Evolutionary conservation across 106 monocot species (phyloP).

Genomic region (Ottelia alismoides): DNA sequence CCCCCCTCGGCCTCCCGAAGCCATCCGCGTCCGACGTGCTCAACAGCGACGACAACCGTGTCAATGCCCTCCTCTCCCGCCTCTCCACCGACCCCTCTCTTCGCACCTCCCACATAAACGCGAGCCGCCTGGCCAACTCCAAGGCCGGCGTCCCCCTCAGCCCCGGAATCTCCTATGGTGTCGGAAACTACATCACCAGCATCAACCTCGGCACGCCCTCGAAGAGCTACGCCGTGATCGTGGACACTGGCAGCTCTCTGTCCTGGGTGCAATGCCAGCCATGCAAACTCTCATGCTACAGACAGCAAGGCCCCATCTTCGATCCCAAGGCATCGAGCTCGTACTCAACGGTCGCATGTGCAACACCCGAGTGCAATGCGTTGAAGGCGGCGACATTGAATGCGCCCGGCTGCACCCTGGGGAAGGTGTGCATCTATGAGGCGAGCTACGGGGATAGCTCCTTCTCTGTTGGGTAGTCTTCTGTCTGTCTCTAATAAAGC

Average conservation of each 20-base stretch:
- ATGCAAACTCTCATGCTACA: constrained; percentile 42
- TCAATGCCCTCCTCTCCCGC: constrained; percentile 28
- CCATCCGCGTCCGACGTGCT: constrained; percentile 30
- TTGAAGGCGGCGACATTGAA: constrained; percentile 63
- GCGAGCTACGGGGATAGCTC: constrained; percentile 88
- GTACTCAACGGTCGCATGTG: constrained; percentile 40
- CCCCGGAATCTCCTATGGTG: constrained; percentile 31
- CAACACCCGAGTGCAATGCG: constrained; percentile 27
- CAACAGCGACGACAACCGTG: constrained; percentile 43
- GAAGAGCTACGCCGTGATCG: constrained; percentile 41
- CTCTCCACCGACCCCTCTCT: constrained; percentile 1
- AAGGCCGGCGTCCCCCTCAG: constrained; percentile 19
- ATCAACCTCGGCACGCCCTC: constrained; percentile 66
- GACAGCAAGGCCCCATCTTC: constrained; percentile 54
- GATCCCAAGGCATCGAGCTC: constrained; percentile 48
- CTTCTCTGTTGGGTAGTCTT: constrained; percentile 77
- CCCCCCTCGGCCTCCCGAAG: constrained; percentile 18
- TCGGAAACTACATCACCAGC: constrained; percentile 65
- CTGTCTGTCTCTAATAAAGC: no score
- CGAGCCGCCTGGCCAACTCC: no score
- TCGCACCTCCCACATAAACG: constrained; percentile 1
- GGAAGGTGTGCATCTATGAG: constrained; percentile 55
- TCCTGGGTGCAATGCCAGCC: constrained; percentile 89
- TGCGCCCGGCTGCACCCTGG: constrained; percentile 36
- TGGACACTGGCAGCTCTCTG: constrained; percentile 92